phyloP scores from a whole-genome alignment of 148 eudicot genomes.

The Rheum nobile region DNA sequence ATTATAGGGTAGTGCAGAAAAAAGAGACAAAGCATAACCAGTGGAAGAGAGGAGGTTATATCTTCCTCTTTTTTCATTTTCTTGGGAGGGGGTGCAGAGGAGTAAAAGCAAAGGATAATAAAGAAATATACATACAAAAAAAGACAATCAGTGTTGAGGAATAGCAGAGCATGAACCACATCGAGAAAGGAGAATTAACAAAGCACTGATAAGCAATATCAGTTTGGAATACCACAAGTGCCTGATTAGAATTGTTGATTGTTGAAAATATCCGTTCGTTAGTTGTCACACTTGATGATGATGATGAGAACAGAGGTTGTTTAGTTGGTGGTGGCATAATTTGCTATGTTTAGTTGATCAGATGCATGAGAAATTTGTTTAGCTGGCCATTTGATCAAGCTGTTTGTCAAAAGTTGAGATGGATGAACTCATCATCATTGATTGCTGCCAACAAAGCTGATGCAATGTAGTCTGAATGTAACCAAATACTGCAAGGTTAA shows the following conservation, averaged over 20 bases:
- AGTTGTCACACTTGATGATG: constrained; percentile 72
- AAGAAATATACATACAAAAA: background rate
- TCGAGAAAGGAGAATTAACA: background rate
- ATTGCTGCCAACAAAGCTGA: constrained; percentile 94
- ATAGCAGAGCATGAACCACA: constrained; percentile 21
- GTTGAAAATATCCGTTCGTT: constrained; percentile 90
- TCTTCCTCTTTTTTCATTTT: background rate
- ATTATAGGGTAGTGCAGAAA: background rate
- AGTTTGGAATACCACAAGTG: constrained; percentile 82
- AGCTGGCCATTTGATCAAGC: constrained; percentile 20
- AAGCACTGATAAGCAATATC: constrained; percentile 25
- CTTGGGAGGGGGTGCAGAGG: background rate
- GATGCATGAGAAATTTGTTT: constrained; percentile 67
- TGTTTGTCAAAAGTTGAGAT: constrained; percentile 23
- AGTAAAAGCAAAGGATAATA: background rate
- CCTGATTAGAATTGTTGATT: constrained; percentile 66
- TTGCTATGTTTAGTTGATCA: constrained; percentile 91
- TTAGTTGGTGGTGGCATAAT: constrained; percentile 78
- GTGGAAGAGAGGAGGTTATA: background rate
- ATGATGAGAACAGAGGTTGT: constrained; percentile 65
- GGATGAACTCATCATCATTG: constrained; percentile 90
- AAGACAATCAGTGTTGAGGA: constrained; percentile 5
- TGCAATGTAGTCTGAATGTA: constrained; percentile 86
- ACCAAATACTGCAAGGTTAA: constrained; percentile 88
- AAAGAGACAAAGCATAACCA: background rate